phyloP scores from a whole-genome alignment of 2,329 filamentous ascomycete species.

The Clarireedia paspali region DNA sequence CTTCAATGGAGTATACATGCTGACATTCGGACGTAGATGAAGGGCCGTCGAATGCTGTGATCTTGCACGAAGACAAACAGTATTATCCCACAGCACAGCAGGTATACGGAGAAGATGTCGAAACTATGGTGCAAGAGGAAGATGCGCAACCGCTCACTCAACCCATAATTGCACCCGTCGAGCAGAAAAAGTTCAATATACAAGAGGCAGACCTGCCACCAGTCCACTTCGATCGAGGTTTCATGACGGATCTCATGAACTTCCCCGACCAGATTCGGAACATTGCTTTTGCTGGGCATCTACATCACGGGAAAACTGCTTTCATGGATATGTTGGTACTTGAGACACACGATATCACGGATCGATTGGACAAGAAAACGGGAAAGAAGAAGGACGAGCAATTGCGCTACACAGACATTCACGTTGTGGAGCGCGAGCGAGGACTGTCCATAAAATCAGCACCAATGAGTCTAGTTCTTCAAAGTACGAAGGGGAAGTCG shows the following conservation, averaged over 20 bases:
- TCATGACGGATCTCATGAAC: constrained; percentile 94
- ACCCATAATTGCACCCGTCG: constrained; percentile 87
- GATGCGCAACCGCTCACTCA: constrained; percentile 88
- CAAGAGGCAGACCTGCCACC: constrained; percentile 86
- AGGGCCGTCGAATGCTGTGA: constrained; percentile 90
- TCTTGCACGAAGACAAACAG: constrained; percentile 98
- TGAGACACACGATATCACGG: constrained; percentile 83
- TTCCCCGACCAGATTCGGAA: constrained; percentile 93
- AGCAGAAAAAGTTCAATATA: constrained; percentile 92
- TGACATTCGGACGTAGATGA: constrained; percentile 46
- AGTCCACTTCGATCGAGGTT: constrained; percentile 79
- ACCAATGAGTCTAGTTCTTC: constrained; percentile 89
- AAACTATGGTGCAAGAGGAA: constrained; percentile 93
- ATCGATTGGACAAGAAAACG: constrained; percentile 70
- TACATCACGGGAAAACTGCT: constrained; percentile 96
- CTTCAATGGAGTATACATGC: constrained; percentile 11
- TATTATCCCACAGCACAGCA: constrained; percentile 98
- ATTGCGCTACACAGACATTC: constrained; percentile 88
- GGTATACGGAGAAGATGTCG: constrained; percentile 88
- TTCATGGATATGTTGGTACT: constrained; percentile 98
- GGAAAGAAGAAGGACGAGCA: constrained; percentile 82
- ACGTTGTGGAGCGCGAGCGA: constrained; percentile 79
- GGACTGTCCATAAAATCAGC: constrained; percentile 88
- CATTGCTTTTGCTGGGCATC: constrained; percentile 80
- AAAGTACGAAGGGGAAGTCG: constrained; percentile 84